Conservation (phyloP, 108 stramenopile species). For the Aurantiochytrium sp. region DNA sequence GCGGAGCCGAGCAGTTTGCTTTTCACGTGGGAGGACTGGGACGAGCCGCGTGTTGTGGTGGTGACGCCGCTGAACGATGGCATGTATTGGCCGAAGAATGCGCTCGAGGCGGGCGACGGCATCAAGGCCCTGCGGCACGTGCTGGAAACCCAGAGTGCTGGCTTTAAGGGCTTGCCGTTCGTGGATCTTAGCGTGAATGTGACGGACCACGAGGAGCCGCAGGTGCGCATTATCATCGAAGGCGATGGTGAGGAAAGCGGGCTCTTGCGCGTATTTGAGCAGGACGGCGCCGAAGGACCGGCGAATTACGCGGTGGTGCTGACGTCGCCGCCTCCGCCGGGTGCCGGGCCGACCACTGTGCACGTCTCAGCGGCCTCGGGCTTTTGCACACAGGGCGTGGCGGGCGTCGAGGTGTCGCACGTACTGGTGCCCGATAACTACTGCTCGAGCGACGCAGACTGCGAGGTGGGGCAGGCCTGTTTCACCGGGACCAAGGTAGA, state of each 20-base stretch:
- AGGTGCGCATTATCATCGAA: background rate
- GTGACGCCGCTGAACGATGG: background rate
- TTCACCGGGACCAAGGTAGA: background rate
- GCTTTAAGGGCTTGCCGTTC: background rate
- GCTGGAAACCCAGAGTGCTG: background rate
- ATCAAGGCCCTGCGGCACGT: background rate
- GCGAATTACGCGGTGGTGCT: background rate
- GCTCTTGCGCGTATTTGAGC: background rate
- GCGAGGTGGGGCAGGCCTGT: background rate
- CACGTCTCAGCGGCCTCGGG: background rate
- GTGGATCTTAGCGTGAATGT: background rate
- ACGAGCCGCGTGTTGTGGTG: background rate
- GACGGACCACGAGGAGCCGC: background rate
- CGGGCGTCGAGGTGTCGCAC: background rate
- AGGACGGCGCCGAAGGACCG: background rate
- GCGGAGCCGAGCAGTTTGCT: background rate
- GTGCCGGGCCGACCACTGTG: background rate
- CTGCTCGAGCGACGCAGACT: background rate
- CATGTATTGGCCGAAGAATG: background rate
- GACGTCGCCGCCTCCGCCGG: background rate
- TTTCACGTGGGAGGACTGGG: background rate
- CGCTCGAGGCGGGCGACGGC: background rate
- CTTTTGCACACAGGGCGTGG: background rate
- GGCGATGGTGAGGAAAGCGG: background rate
- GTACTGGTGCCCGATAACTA: background rate